Evolutionary conservation across 257 asterid species (phyloP).

Genomic region (Nyctanthes arbortristis): DNA sequence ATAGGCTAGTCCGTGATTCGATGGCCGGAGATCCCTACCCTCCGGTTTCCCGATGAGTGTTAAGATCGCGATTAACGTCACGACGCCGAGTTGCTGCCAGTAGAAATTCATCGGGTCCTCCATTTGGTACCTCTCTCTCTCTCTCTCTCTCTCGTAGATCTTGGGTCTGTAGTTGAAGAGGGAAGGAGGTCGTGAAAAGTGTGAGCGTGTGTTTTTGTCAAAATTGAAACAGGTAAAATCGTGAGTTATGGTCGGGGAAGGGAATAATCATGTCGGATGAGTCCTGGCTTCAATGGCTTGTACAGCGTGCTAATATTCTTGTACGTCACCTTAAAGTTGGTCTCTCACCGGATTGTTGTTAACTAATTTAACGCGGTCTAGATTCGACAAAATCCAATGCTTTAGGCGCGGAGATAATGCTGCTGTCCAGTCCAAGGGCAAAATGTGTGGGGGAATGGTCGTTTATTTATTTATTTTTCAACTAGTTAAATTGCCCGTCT

Average conservation of each 20-base stretch:
- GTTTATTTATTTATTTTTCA: no score
- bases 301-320: no score
- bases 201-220: conserved; percentile 14
- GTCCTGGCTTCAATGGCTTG: no score
- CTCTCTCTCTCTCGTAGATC: neutral
- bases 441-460: no score
- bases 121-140: neutral
- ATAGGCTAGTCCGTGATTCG: neutral
- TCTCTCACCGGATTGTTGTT: no score
- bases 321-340: no score
- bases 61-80: neutral
- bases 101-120: neutral
- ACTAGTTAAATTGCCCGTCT: no score
- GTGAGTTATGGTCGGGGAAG: conserved; percentile 9
- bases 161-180: neutral
- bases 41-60: neutral
- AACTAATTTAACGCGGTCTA: no score
- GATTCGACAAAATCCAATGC: no score
- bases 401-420: no score
- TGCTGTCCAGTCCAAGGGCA: no score
- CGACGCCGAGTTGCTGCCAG: neutral
- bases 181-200: neutral
- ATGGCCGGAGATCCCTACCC: neutral
- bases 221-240: conserved; percentile 12
- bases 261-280: no score